Evolutionary conservation across 2,329 filamentous ascomycete species (phyloP).

Genomic region (Monilinia aucupariae): DNA sequence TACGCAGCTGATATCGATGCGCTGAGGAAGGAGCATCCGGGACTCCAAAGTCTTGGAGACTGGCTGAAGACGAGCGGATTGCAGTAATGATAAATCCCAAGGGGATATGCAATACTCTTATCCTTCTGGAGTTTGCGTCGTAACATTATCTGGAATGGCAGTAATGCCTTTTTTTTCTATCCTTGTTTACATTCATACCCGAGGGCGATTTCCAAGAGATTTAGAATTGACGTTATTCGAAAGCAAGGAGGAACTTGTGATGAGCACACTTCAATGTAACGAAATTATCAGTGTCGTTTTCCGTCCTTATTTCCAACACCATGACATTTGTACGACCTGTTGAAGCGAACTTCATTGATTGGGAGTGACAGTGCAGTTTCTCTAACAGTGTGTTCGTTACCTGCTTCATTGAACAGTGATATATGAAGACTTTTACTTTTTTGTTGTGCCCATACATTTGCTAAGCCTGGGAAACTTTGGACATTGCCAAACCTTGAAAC

Average conservation of each 20-base stretch:
- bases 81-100: background rate
- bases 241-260: background rate
- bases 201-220: background rate
- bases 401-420: background rate
- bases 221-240: background rate
- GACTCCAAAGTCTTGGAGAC: constrained; percentile 40
- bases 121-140: background rate
- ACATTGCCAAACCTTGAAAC: background rate
- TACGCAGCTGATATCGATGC: constrained; percentile 36
- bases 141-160: background rate
- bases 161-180: background rate
- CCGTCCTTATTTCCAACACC: background rate
- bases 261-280: background rate
- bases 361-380: background rate
- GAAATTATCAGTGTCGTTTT: background rate
- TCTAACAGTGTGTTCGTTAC: background rate
- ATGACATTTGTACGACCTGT: background rate
- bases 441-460: background rate
- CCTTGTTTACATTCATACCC: background rate
- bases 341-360: background rate
- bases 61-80: constrained; percentile 40
- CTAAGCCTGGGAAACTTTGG: background rate
- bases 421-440: background rate
- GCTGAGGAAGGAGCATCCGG: constrained; percentile 40
- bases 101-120: background rate